Evolutionary conservation across 2,329 filamentous ascomycete genomes (phyloP), one percentile per base, ranked within the genome.

Genomic region (Aureobasidium sp.): DNA sequence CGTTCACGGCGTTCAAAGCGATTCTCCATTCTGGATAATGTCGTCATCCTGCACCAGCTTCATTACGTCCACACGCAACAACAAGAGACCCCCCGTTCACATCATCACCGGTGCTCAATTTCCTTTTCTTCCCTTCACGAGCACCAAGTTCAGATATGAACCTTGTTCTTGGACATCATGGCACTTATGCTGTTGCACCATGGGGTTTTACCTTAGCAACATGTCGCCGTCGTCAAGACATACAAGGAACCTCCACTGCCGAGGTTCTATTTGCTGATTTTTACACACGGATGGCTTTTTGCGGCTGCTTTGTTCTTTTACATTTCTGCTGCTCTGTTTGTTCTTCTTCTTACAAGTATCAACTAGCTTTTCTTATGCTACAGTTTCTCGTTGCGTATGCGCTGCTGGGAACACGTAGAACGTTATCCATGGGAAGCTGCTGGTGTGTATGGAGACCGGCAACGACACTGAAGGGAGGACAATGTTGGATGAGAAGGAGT

Each of bases 1-100:
- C 57, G 57, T 60, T 60, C n/a, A 51, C 36, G 57, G 57, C 45
- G 57, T 60, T 60, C 36, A 60, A 60, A 60, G 42, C 55, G 55
- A 47, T 48, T 60, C 44, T 51, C 57, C 44, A 39, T 51, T 60
- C 57, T 49, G 57, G 57, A 60, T 60, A 60, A 60, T 60, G 45
- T 42, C 42, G 57, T 37, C 41, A 37, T 37, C 31, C 44, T 51
- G 31, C 27, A 31, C 45, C 44, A 51, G 45, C 45, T 60, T 49
- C 45, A 51, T 49, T 27, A 60, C 57, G 45, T 51, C 57, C 57
- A 60, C 57, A 60, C 25, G 45, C 57, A 49, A 60, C 53, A 29
- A 45, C 45, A 51, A 60, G 44, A 60, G 34, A 31, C 22, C 17
- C n/a, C 12, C n/a, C 45, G 20, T 60, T 60, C 57, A 45, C 53